Evolutionary conservation across 2,329 filamentous ascomycete species (phyloP), one percentile per base, ranked within the genome.

Genomic region (Ophiostoma quercus): DNA sequence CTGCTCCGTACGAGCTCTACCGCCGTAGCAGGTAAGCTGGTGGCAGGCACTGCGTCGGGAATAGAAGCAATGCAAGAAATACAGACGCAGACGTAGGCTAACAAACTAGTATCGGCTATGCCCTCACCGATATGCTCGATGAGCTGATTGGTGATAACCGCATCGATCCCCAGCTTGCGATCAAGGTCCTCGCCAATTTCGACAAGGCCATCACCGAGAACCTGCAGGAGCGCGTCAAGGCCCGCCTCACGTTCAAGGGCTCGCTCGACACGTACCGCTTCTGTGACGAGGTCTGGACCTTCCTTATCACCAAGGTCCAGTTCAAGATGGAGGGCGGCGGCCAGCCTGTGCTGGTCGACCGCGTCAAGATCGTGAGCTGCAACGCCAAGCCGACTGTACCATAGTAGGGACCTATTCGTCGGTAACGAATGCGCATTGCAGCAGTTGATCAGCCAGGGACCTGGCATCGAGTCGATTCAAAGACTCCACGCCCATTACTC

Each of bases 261-360:
- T 95, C 96, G 78, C 89, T 99, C 73, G 94, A 98, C 79, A 98
- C 95, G 19, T 99, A 99, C 83, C 91, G 95, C 75, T 99, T 99
- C 85, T 99, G 95, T 83, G 95, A 99, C 81, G 95, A 99, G 82
- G 95, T 99, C 71, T 99, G 95, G 95, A 99, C 95, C 1, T 99
- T 99, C 80, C 87, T 99, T 71, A 96, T 99, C 81, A 97, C 97
- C 81, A 95, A 98, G 74, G 94, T 98, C 70, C 93, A 90, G n/a
- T 98, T 99, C 83, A 99, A 99, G 82, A 90, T 98, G 82, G 94
- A 98, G 75, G 92, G 90, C 68, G 85, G 85, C 74, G 87, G 86
- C 70, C 86, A 88, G 72, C 86, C 87, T 0, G 88, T 98, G 16
- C 82, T 86, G 51, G 93, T 94, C 25, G 94, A 75, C 78, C 94